Conservation (phyloP, 345 rosid genomes). For the Aquilaria sinensis region DNA sequence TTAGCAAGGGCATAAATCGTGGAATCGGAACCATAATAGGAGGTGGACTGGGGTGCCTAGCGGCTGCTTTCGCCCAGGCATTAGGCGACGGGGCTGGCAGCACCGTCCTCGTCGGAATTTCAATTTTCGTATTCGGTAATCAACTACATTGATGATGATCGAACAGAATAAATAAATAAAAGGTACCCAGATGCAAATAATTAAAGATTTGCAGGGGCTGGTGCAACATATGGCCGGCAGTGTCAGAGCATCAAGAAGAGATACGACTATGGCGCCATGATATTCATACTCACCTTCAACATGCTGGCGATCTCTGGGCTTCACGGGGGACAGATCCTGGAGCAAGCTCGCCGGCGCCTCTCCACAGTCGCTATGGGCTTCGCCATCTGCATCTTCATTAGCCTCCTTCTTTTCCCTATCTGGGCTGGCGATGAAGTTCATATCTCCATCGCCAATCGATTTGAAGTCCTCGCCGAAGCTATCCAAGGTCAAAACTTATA, state of each 20-base stretch:
- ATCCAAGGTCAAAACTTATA: conserved; percentile 44
- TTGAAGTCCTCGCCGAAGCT: conserved; percentile 46
- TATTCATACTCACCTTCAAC: conserved; percentile 78
- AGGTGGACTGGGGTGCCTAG: conserved; percentile 51
- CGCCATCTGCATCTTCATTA: conserved; percentile 41
- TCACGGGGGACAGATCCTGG: conserved; percentile 38
- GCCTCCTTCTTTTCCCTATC: conserved; percentile 59
- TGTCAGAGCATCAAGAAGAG: conserved; percentile 51
- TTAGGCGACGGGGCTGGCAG: conserved; percentile 44
- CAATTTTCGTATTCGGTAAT: conserved; percentile 48
- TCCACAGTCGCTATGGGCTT: conserved; percentile 66
- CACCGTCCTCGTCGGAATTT: conserved; percentile 31
- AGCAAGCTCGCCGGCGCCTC: conserved; percentile 60
- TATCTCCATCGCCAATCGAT: conserved; percentile 44
- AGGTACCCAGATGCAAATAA: no score
- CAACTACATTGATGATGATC: not conserved
- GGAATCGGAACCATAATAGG: conserved; percentile 62
- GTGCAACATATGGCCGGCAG: conserved; percentile 57
- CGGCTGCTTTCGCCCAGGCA: conserved; percentile 36
- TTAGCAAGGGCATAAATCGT: conserved; percentile 65
- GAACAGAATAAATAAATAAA: not conserved
- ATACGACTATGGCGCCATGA: conserved; percentile 65
- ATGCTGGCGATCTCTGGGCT: conserved; percentile 70
- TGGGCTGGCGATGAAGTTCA: conserved; percentile 97
- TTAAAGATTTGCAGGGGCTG: conserved; percentile 35